Conservation (phyloP, 352 stramenopile species). For the Pythium volutum region DNA sequence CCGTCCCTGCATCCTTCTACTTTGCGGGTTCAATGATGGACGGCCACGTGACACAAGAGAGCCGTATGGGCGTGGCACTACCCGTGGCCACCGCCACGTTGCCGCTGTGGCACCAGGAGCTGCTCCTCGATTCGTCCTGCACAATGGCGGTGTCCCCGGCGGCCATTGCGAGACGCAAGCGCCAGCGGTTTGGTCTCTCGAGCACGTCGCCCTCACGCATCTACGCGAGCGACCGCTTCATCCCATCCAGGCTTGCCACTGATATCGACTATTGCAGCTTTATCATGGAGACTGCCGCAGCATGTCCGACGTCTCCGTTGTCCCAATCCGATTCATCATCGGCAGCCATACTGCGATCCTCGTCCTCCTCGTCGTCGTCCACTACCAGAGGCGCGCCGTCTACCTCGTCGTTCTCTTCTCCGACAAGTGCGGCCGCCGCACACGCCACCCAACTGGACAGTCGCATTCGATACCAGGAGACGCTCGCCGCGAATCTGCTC, state of each 20-base stretch:
- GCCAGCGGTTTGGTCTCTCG: slow-evolving; percentile 23
- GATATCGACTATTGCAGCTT: slow-evolving; percentile 49
- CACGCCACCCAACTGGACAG: slow-evolving; percentile 29
- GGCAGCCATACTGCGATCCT: neutral
- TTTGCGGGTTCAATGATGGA: slow-evolving; percentile 11
- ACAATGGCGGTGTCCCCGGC: neutral
- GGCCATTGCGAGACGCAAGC: slow-evolving; percentile 23
- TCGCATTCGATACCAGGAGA: slow-evolving; percentile 31
- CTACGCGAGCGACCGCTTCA: slow-evolving; percentile 45
- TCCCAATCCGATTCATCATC: neutral
- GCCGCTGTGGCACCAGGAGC: slow-evolving; percentile 32
- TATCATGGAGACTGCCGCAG: slow-evolving; percentile 19
- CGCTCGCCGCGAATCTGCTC: slow-evolving; percentile 36
- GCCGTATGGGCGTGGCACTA: slow-evolving; percentile 26
- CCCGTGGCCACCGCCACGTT: slow-evolving; percentile 21
- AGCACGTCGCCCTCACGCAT: slow-evolving; percentile 6
- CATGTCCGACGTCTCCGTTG: neutral
- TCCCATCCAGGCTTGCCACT: slow-evolving; percentile 35
- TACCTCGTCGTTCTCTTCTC: neutral
- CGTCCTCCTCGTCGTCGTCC: neutral
- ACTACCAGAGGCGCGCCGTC: too few species aligned
- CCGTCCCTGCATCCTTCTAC: neutral
- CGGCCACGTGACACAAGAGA: slow-evolving; percentile 23
- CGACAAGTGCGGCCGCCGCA: neutral
- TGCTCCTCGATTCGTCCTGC: slow-evolving; percentile 15